Evolutionary conservation across 306 rosid genomes (phyloP).

Genomic region (Fragaria ananassa): DNA sequence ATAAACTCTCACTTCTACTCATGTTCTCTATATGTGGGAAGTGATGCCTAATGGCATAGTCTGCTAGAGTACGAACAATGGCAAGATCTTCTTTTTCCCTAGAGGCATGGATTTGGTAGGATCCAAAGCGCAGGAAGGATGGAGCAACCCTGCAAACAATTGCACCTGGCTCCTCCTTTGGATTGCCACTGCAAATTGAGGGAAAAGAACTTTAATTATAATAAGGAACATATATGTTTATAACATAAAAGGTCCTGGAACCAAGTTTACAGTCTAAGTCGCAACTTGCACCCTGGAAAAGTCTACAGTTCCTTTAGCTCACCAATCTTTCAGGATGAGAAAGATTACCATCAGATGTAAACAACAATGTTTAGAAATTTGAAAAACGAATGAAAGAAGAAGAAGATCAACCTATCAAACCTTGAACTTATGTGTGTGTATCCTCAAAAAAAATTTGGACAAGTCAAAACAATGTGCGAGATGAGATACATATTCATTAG

Average conservation of each 20-base stretch:
- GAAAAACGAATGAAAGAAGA: not conserved
- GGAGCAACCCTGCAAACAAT: conserved; percentile 88
- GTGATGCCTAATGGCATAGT: conserved; percentile 82
- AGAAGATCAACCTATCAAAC: not conserved
- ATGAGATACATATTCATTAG: not conserved
- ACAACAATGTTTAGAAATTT: not conserved
- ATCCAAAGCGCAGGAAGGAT: conserved; percentile 94
- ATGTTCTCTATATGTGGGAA: conserved; percentile 87
- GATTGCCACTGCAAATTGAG: conserved; percentile 66
- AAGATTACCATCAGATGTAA: not conserved
- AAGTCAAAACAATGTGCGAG: not conserved
- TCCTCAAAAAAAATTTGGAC: not conserved
- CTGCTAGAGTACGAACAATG: conserved; percentile 75
- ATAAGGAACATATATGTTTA: not conserved
- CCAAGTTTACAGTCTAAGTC: conserved; percentile 1
- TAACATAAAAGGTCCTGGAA: not conserved
- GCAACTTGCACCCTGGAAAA: not conserved
- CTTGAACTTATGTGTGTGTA: not conserved
- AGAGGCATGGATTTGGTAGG: conserved; percentile 83
- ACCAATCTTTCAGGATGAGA: not conserved
- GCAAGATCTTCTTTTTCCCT: conserved; percentile 75
- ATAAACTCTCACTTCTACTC: conserved; percentile 78
- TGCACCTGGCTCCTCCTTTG: conserved; percentile 97
- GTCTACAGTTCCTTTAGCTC: not conserved
- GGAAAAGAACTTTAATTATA: not conserved